A percentile compares a stretch with the other conserved stretches of the same genome.
phyloP scores from a whole-genome alignment of 371 early-diverging fungal species.

The Apophysomyces sp. region DNA sequence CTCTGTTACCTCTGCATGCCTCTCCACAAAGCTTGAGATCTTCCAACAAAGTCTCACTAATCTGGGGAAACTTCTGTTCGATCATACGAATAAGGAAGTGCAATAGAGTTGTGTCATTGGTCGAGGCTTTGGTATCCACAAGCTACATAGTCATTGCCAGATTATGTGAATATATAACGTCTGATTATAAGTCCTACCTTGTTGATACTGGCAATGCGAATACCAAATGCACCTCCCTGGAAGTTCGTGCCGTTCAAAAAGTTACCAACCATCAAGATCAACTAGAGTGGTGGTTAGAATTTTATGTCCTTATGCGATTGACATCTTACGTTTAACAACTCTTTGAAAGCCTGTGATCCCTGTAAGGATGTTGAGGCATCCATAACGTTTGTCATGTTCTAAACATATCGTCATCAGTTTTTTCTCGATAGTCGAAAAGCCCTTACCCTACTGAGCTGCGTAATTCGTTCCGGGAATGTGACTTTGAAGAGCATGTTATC shows the following conservation, averaged over 20 bases:
- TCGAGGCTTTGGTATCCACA: constrained; percentile 80
- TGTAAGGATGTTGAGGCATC: constrained; percentile 58
- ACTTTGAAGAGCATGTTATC: constrained; percentile 72
- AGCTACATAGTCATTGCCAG: constrained; percentile 32
- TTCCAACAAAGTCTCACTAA: constrained; percentile 52
- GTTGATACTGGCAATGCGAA: constrained; percentile 85
- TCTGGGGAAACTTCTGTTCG: constrained; percentile 64
- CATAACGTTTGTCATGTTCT: constrained; percentile 53
- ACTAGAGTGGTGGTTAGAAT: constrained; percentile 35
- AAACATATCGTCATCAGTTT: not conserved
- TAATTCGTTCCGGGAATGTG: constrained; percentile 72
- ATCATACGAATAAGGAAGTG: constrained; percentile 78
- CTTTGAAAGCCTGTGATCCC: constrained; percentile 49
- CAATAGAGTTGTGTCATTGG: constrained; percentile 68
- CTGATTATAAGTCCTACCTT: constrained; percentile 46
- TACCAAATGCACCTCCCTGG: constrained; percentile 91
- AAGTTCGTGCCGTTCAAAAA: constrained; percentile 88
- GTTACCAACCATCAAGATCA: constrained; percentile 88
- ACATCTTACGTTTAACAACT: constrained; percentile 52
- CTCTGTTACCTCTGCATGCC: constrained; percentile 76
- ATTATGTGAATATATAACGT: not conserved
- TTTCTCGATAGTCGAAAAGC: not conserved
- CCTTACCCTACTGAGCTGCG: constrained; percentile 63
- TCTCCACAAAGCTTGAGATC: constrained; percentile 73
- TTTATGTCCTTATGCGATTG: not conserved